A percentile compares a stretch with the other conserved stretches of the same genome.
These are phyloP conservation scores for Thelonectria rubi DNA, from an alignment of 2,329 filamentous ascomycete genomes.

Conservation along the genomic window DNA sequence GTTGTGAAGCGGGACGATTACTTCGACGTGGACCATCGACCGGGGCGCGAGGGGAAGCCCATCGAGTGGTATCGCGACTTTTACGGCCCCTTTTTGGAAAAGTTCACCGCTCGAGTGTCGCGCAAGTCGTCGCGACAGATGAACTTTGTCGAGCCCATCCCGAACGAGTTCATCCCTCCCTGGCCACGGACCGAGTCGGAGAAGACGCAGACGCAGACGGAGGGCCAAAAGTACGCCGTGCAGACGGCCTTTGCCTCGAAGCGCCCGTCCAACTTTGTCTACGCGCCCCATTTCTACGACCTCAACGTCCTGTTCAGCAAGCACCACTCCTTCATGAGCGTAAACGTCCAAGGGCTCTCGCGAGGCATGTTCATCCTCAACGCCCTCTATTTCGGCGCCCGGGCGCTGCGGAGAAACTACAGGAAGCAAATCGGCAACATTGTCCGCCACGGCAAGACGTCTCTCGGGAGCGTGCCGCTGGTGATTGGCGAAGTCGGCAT, in stretches of 20 bases:
- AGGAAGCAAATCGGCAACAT: slow-evolving; percentile 50
- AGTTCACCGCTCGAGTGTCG: slow-evolving; percentile 48
- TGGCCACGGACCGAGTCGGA: slow-evolving; percentile 42
- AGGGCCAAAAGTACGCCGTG: slow-evolving; percentile 39
- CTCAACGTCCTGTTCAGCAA: slow-evolving; percentile 53
- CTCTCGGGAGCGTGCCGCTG: slow-evolving; percentile 47
- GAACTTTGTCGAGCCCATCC: slow-evolving; percentile 53
- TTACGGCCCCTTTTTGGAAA: slow-evolving; percentile 52
- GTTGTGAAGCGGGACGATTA: slow-evolving; percentile 45
- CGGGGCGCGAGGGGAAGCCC: slow-evolving; percentile 45
- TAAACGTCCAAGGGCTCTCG: slow-evolving; percentile 53
- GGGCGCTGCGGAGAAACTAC: slow-evolving; percentile 51
- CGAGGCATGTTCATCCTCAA: slow-evolving; percentile 52
- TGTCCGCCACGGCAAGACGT: slow-evolving; percentile 44
- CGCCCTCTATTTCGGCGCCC: slow-evolving; percentile 52
- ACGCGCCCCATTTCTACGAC: slow-evolving; percentile 55
- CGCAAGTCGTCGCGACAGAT: slow-evolving; percentile 43
- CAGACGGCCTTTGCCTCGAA: slow-evolving; percentile 41
- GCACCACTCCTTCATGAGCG: slow-evolving; percentile 48
- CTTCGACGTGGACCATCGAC: slow-evolving; percentile 51
- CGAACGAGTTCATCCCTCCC: slow-evolving; percentile 53
- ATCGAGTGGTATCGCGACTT: slow-evolving; percentile 55
- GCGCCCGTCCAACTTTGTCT: slow-evolving; percentile 49
- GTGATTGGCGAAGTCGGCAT: slow-evolving; percentile 54
- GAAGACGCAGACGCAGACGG: slow-evolving; percentile 19